Conservation (phyloP, 306 rosid species). For the Oxytropis ochrocephala region DNA sequence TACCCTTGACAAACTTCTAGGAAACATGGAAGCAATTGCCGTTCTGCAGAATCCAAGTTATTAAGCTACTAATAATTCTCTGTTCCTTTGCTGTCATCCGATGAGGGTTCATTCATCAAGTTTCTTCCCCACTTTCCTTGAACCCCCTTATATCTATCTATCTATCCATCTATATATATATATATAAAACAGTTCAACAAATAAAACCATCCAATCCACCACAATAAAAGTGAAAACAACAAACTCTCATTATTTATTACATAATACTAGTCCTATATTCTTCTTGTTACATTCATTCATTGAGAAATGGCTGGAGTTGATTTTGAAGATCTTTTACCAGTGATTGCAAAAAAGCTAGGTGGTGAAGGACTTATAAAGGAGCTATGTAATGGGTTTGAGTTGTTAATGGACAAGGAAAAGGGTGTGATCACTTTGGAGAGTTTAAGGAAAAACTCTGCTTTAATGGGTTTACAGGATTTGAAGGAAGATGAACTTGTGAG, state of each 20-base stretch:
- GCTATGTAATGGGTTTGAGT: background rate
- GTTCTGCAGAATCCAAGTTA: background rate
- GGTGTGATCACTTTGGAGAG: constrained; percentile 24
- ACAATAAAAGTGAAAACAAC: background rate
- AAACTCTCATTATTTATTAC: background rate
- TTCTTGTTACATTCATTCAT: background rate
- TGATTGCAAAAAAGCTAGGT: constrained; percentile 10
- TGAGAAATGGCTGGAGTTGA: constrained; percentile 4
- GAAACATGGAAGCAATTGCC: constrained; percentile 22
- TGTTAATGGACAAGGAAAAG: constrained; percentile 22
- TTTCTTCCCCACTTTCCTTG: constrained; percentile 6
- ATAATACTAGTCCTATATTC: background rate
- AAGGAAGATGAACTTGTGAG: constrained; percentile 59
- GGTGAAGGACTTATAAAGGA: constrained; percentile 23
- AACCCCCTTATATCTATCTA: background rate
- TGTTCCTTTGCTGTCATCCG: constrained; percentile 19
- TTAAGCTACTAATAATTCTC: background rate
- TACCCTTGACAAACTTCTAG: constrained; percentile 17
- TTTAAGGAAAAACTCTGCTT: constrained; percentile 28
- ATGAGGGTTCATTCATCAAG: background rate
- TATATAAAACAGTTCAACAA: background rate
- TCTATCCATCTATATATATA: background rate
- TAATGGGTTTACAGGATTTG: constrained; percentile 53
- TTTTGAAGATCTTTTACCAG: constrained; percentile 19
- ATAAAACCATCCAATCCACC: background rate